Base-by-base conservation (phyloP, 1,284 basidiomycete species). In the Phylloporus sp. region DNA sequence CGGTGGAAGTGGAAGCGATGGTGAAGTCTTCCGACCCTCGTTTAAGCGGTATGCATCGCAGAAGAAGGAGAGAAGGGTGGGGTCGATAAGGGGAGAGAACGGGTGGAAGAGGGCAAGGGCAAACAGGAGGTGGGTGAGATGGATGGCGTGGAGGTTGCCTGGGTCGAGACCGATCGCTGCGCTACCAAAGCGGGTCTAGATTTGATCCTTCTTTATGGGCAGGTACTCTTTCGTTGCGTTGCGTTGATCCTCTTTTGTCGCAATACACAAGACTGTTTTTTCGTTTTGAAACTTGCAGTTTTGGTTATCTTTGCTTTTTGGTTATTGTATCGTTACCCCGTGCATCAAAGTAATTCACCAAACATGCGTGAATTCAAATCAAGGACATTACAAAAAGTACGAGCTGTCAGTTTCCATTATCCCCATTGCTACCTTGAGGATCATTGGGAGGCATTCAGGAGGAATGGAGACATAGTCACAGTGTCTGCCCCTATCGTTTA, bases 41-140 rank as follows among this genome's bases (percentile, higher is more conserved):
- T 92, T 92, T 76, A 93, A 93, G 81, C 83, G 92, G 35, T 78
- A 91, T 39, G 86, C 91, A 2, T 91, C 89, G 64, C 67, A n/a
- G n/a, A n/a, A n/a, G n/a, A n/a, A n/a, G 45, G 69, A 27, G 45
- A 57, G 35, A 72, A 62, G 63, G 25, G 47, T n/a, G 55, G 29
- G 19, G 45, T 70, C 25, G 41, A 55, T 29, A 72, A 60, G 65
- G 20, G 57, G 17, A 39, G 12, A 60, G 57, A 25, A n/a, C n/a
- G n/a, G n/a, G n/a, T n/a, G n/a, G n/a, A n/a, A n/a, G n/a, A n/a
- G n/a, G n/a, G n/a, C n/a, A n/a, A 59, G 39, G 45, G 25, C n/a
- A 47, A n/a, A 43, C 61, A 15, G 39, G 39, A 39, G 61, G 45
- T 12, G 45, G 59, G 35, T 3, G 19, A 20, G 23, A 37, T 58